Conservation (phyloP, 2,329 filamentous ascomycete species). For the Claviceps sp. region DNA sequence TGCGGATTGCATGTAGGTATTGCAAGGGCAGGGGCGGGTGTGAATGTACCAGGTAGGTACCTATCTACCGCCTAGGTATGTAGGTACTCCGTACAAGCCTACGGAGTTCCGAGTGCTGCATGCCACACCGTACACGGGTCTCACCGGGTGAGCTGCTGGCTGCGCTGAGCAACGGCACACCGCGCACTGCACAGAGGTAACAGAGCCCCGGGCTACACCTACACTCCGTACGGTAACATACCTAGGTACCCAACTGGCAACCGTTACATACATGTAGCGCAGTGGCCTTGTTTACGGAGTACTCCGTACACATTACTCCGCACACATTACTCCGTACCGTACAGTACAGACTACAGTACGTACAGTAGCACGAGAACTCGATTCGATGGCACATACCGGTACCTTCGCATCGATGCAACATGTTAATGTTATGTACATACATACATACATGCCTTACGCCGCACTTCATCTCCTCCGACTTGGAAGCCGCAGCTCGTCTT, state of each 20-base stretch:
- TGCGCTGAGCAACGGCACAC: too few species aligned
- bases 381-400: background rate
- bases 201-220: background rate
- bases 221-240: too few species aligned
- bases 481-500: background rate
- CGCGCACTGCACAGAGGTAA: too few species aligned
- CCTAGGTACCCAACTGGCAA: too few species aligned
- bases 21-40: too few species aligned
- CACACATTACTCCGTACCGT: too few species aligned
- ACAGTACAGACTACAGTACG: background rate
- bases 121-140: background rate
- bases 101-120: background rate
- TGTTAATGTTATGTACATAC: background rate
- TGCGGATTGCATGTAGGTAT: too few species aligned
- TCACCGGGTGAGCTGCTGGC: background rate
- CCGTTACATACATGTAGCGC: too few species aligned
- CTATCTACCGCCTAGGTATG: too few species aligned
- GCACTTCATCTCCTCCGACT: constrained; percentile 2
- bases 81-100: background rate
- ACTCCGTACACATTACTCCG: too few species aligned
- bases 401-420: background rate
- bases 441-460: background rate
- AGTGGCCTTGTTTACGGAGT: too few species aligned
- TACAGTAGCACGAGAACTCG: background rate
- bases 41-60: too few species aligned